Evolutionary conservation across 768 basidiomycete genomes (phyloP), one percentile per base, ranked within the genome.

Genomic region (Phylloporus arenicola): DNA sequence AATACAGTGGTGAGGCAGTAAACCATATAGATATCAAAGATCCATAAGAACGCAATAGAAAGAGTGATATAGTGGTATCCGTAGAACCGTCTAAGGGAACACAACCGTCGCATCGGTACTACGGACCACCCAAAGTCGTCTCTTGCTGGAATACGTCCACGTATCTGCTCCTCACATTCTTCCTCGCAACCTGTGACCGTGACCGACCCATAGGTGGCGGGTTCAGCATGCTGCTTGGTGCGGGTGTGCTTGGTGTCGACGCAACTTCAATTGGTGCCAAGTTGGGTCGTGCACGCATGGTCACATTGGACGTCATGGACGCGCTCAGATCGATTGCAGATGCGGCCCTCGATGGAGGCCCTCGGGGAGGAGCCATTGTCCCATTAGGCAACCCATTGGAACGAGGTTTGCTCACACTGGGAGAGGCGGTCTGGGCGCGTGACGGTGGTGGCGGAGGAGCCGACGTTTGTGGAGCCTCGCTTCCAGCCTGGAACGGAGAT

Each of bases 121-220:
- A 59, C 25, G 54, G 58, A 31, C 58, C 59, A 38, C 64, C 42
- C 8, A 43, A 19, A 3, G 54, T 58, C 29, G 61, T 69, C 29
- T 75, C 74, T 58, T 84, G 78, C 56, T 86, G 83, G 68, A 93
- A 84, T n/a, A 93, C 86, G 63, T 93, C 91, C 3, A 96, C 92
- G 63, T 96, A 96, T 54, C 89, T 82, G 64, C 75, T 88, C 48
- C 91, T 80, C 48, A 88, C 70, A 56, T 83, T 86, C 53, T 86
- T 84, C 70, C 90, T 94, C 22, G 82, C 76, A 19, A 71, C 70
- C 29, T 78, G 76, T 43, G 78, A 79, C 24, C 80, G 78, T 22
- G 79, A 76, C 24, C 75, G 64, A 37, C 75, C 75, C 45, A 74
- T 68, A n/a, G 78, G 72, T 48, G 75, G 65, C 29, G 64, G 63